phyloP scores from a whole-genome alignment of 2,329 filamentous ascomycete species.

The Neophaeococcomyces mojaviensis region DNA sequence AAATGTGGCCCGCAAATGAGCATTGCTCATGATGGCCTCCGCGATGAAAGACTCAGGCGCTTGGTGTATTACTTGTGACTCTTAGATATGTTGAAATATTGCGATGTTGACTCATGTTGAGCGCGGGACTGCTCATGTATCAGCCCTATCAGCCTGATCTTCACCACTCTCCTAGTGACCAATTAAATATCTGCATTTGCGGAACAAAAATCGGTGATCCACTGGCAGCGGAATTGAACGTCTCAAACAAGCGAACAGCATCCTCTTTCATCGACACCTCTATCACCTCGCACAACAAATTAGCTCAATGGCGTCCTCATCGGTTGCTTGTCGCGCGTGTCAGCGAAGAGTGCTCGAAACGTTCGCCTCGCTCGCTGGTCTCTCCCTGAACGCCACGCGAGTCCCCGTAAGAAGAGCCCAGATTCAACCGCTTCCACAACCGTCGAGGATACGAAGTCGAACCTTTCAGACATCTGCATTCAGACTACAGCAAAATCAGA shows the following conservation, averaged over 20 bases:
- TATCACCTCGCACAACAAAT: neutral
- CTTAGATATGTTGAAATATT: conserved; percentile 1
- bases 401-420: neutral
- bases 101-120: too few relatives aligned
- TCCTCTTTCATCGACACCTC: neutral
- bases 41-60: neutral
- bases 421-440: neutral
- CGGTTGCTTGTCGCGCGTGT: conserved; percentile 14
- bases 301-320: neutral
- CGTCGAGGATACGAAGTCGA: neutral
- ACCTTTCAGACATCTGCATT: neutral
- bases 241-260: too few relatives aligned
- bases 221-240: neutral
- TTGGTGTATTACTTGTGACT: too few relatives aligned
- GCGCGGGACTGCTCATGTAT: too few relatives aligned
- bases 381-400: conserved; percentile 1
- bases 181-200: conserved; percentile 4
- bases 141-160: neutral
- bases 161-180: neutral
- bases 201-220: neutral
- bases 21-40: too few relatives aligned
- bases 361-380: conserved; percentile 18
- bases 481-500: neutral
- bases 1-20: too few relatives aligned
- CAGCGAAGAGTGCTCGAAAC: conserved; percentile 17